phyloP scores from a whole-genome alignment of 2,329 filamentous ascomycete genomes.

The Fusarium gaditjirri region DNA sequence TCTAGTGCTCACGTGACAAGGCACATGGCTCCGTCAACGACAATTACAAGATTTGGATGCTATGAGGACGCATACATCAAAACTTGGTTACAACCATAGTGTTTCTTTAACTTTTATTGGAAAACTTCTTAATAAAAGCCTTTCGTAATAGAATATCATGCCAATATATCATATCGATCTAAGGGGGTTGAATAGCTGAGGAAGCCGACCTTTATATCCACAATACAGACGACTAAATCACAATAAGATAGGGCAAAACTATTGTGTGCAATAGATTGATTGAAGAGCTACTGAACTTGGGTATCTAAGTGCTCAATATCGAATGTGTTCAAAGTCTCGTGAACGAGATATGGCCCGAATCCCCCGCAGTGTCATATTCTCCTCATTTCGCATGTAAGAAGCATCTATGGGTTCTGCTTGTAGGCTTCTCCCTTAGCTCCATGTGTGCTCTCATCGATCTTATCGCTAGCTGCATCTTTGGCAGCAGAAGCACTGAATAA shows the following conservation, averaged over 20 bases:
- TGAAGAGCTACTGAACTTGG: slow-evolving; percentile 37
- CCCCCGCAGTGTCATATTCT: slow-evolving; percentile 11
- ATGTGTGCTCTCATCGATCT: slow-evolving; percentile 56
- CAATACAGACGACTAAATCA: neutral
- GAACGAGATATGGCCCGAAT: neutral
- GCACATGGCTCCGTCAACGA: neutral
- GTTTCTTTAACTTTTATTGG: neutral
- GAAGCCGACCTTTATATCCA: neutral
- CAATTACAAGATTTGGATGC: neutral
- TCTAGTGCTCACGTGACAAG: neutral
- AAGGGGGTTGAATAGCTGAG: neutral
- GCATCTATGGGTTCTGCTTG: slow-evolving; percentile 54
- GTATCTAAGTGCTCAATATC: slow-evolving; percentile 40
- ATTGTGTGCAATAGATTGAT: slow-evolving; percentile 23
- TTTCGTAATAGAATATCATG: neutral
- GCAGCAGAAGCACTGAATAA: slow-evolving; percentile 56
- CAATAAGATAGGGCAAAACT: no score
- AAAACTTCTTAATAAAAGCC: neutral
- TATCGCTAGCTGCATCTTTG: slow-evolving; percentile 61
- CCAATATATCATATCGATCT: neutral
- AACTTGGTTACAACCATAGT: neutral
- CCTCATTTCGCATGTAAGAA: neutral
- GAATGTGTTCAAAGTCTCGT: neutral
- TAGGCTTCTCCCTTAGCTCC: slow-evolving; percentile 54
- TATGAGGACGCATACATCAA: neutral